A percentile compares a stretch with the other conserved stretches of the same genome.
phyloP scores from a whole-genome alignment of 768 basidiomycete species.

The Naganishia randhawae region DNA sequence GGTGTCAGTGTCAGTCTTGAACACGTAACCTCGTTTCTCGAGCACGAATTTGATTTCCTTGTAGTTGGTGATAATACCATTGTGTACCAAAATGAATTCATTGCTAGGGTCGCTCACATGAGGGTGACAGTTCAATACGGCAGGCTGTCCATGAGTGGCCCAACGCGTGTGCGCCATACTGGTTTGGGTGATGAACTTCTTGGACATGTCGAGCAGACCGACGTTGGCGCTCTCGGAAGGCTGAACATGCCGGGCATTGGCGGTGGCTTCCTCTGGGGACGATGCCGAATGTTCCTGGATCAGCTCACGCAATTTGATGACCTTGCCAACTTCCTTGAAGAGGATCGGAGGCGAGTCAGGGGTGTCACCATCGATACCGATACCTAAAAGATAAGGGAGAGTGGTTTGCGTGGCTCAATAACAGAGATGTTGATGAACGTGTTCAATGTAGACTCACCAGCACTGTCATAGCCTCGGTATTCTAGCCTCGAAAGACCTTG shows the following conservation, averaged over 20 bases:
- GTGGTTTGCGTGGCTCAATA: no score
- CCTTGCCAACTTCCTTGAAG: constrained; percentile 98
- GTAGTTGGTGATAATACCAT: constrained; percentile 89
- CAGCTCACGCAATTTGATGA: constrained; percentile 82
- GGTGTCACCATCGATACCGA: constrained; percentile 80
- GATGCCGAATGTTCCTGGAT: constrained; percentile 57
- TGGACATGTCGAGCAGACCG: constrained; percentile 63
- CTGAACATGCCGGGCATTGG: constrained; percentile 24
- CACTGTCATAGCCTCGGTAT: constrained; percentile 97
- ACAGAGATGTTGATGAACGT: not conserved
- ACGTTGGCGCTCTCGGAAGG: constrained; percentile 23
- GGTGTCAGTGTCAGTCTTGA: constrained; percentile 93
- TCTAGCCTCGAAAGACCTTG: constrained; percentile 90
- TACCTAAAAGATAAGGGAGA: constrained; percentile 42
- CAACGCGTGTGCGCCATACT: constrained; percentile 99
- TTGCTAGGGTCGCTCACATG: constrained; percentile 70
- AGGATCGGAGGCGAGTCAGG: constrained; percentile 65
- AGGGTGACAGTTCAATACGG: constrained; percentile 87
- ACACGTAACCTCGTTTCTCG: constrained; percentile 90
- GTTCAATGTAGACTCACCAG: constrained; percentile 52
- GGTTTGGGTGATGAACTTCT: constrained; percentile 77
- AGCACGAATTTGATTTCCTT: constrained; percentile 83
- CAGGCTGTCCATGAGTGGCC: constrained; percentile 95
- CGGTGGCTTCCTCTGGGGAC: constrained; percentile 32
- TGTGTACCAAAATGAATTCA: constrained; percentile 94